phyloP scores from a whole-genome alignment of 2,329 filamentous ascomycete genomes.

The Beauveria rudraprayagi region DNA sequence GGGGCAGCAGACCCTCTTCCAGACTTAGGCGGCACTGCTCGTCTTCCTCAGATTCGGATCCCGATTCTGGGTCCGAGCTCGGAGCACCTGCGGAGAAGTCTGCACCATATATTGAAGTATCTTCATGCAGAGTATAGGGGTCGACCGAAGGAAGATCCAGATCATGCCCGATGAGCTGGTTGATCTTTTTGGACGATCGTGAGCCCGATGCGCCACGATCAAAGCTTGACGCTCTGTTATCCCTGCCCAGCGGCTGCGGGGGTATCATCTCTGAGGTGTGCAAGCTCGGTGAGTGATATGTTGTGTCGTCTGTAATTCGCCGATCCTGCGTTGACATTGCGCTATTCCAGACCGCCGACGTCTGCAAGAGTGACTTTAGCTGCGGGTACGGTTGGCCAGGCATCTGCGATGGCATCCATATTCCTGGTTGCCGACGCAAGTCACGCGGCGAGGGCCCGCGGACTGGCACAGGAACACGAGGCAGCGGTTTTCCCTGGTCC shows the following conservation, averaged over 20 bases:
- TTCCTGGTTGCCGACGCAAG: not conserved
- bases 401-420: not conserved
- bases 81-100: not conserved
- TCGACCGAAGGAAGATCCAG: constrained; percentile 19
- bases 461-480: not conserved
- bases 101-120: not conserved
- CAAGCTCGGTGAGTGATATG: not conserved
- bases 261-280: not conserved
- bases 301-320: not conserved
- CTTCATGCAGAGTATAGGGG: not conserved
- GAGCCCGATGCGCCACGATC: constrained; percentile 15
- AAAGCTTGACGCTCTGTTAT: not conserved
- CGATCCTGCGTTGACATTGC: not conserved
- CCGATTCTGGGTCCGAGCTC: not conserved
- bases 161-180: constrained; percentile 34
- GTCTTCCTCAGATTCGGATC: not conserved
- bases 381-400: not conserved
- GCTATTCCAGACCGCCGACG: not conserved
- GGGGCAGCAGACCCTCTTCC: not conserved
- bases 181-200: constrained; percentile 31
- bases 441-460: not conserved
- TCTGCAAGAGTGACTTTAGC: not conserved
- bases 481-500: not conserved
- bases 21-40: not conserved
- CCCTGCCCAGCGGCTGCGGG: not conserved